Evolutionary conservation across 2,329 filamentous ascomycete species (phyloP), one percentile per base, ranked within the genome.

Genomic region (Biscogniauxia mediterranea): DNA sequence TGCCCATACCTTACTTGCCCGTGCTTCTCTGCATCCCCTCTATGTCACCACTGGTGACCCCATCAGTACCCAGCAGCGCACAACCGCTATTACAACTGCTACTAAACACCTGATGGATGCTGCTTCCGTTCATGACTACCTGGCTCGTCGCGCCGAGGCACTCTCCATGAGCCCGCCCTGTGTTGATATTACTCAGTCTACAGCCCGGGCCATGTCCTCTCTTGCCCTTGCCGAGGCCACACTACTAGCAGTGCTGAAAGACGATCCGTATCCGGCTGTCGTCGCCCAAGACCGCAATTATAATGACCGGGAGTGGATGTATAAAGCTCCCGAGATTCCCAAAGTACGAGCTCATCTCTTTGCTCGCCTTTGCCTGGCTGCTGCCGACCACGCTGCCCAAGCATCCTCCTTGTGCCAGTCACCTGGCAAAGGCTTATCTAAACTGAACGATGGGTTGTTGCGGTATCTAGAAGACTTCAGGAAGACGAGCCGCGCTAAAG

Each of bases 241-340:
- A 0, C 83, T 98, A 1, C 84, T 97, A 1, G 92, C 92, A 0
- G 92, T 98, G 0, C 76, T 96, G 55, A 98, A 98, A 69, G 94
- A 98, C 72, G 95, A 99, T 71, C 93, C 94, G 0, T 98, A 97
- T 71, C 90, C 94, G 1, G 88, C 90, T 1, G 85, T 89, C 6
- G 89, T 96, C 2, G 87, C 92, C 0, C 91, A 96, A 70, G 86
- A 89, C 60, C 85, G 93, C 54, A 96, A 96, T 72, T 86, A 89
- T 57, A 87, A 89, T 67, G 92, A 93, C 74, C 92, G 85, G 63
- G 94, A 98, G 67, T 99, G 94, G 94, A 98, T 98, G 93, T 96
- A 95, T 75, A 92, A 90, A 70, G 85, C 92, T 0, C 92, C 94
- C 0, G 87, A 92, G 56, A 91, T 97, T 55, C 90, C 93, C 28